Base-by-base conservation (phyloP, 805 yeast genomes). In the Saturnispora halmiae region DNA sequence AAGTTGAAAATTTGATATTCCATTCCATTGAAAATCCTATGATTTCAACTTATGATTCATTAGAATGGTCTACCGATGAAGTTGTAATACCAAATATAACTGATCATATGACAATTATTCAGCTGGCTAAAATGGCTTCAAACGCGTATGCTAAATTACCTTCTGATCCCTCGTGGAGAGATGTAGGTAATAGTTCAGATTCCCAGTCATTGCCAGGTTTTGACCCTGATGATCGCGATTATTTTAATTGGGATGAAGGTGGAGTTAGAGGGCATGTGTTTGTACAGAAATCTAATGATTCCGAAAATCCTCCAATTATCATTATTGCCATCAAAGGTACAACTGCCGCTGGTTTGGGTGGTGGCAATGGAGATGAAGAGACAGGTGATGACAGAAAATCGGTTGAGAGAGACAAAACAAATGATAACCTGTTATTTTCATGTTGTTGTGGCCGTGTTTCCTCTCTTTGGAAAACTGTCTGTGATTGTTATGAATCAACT, bases 371-470 rank as follows among this genome's bases (percentile, higher is more conserved):
- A n/a, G 73, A 73, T 6, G 55, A 66, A n/a, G 69, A 71, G 1
- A 56, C 70, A 4, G 70, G 73, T 1, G 58, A 54, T 31, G 63
- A 57, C 34, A 51, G 55, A 4, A 95, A 82, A 38, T 90, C 97
- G 0, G 79, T 82, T 0, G 75, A 70, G 1, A 78, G 75, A 44
- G 98, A 92, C 57, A 86, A 84, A 58, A 60, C 70, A 22, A 92
- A 90, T 57, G 97, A 92, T 58, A 92, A 92, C 54, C 55, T 90
- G 43, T 62, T 92, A 27, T 92, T 92, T 57, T 83, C 94, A 9
- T 92, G 98, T 59, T 92, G 98, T 59, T 92, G 98, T 63, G 97
- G 95, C 0, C 70, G 96, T 29, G 81, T 90, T 1, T 75, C 92
- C 29, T 87, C 86, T 49, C 61, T 85, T 60, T 92, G 97, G 98